Evolutionary conservation across 2,329 filamentous ascomycete species (phyloP).

Genomic region (Scytalidium sp.): DNA sequence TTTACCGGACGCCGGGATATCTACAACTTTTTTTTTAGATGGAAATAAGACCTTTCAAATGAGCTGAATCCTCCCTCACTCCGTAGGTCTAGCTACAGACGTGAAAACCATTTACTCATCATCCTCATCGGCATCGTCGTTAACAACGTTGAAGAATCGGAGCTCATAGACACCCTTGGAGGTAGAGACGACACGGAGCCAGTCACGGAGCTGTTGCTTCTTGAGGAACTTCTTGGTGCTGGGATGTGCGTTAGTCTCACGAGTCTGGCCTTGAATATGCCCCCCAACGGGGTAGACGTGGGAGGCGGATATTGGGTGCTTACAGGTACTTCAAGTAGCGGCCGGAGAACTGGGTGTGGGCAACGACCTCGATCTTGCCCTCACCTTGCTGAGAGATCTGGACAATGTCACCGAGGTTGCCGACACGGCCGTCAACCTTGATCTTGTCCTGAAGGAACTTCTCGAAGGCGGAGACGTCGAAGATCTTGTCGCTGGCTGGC

Average conservation of each 20-base stretch:
- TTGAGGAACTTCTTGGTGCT: constrained; percentile 99
- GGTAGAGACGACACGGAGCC: constrained; percentile 98
- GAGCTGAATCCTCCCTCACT: too few relatives aligned
- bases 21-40: background rate
- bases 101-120: constrained; percentile 75
- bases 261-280: background rate
- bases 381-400: constrained; percentile 57
- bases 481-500: constrained; percentile 99
- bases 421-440: constrained; percentile 98
- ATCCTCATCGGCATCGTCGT: constrained; percentile 96
- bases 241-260: constrained; percentile 4
- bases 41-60: too few relatives aligned
- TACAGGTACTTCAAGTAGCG: constrained; percentile 99
- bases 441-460: constrained; percentile 99
- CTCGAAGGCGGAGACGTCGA: constrained; percentile 97
- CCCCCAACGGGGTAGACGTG: background rate
- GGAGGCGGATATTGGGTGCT: constrained; percentile 34
- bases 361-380: constrained; percentile 96
- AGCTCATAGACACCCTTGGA: constrained; percentile 98
- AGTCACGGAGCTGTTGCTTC: constrained; percentile 99
- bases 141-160: constrained; percentile 99
- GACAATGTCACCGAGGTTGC: constrained; percentile 75
- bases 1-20: background rate
- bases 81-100: too few relatives aligned
- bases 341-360: constrained; percentile 97